Percentiles rank a stretch among this genome's conserved stretches.
Evolutionary conservation across 2,329 filamentous ascomycete species (phyloP).

Genomic region (Cladosporium phlei): DNA sequence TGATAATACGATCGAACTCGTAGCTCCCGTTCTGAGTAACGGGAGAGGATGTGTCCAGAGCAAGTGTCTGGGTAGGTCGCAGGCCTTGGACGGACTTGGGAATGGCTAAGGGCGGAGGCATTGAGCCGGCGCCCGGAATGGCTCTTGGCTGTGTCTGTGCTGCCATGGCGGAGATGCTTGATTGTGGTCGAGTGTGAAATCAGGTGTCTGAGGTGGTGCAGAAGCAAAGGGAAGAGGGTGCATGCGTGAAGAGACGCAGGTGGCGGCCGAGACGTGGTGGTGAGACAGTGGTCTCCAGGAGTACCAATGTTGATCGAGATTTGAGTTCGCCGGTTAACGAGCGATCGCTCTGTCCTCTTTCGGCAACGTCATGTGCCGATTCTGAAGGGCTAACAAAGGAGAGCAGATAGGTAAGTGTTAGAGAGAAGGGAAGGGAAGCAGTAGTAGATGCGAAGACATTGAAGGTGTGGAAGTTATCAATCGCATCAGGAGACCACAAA

Average conservation of each 20-base stretch:
- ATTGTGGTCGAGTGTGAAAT: background rate
- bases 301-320: conserved; percentile 3
- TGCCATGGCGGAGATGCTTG: background rate
- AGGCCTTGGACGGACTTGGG: conserved; percentile 16
- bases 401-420: background rate
- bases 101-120: conserved; percentile 12
- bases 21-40: conserved; percentile 95
- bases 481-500: too few relatives aligned
- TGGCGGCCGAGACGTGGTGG: too few relatives aligned
- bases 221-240: background rate
- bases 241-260: conserved; percentile 6
- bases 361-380: background rate
- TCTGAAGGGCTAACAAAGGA: background rate
- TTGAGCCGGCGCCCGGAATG: conserved; percentile 4
- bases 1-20: conserved; percentile 90
- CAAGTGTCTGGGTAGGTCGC: conserved; percentile 32
- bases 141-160: conserved; percentile 5
- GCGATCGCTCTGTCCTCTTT: background rate
- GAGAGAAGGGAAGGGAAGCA: background rate
- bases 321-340: conserved; percentile 11
- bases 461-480: too few relatives aligned
- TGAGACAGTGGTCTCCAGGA: conserved; percentile 1
- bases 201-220: background rate
- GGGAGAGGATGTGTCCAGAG: conserved; percentile 67
- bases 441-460: too few relatives aligned